Evolutionary conservation across 2,329 filamentous ascomycete genomes (phyloP).

Genomic region (Arthrobotrys conoides): DNA sequence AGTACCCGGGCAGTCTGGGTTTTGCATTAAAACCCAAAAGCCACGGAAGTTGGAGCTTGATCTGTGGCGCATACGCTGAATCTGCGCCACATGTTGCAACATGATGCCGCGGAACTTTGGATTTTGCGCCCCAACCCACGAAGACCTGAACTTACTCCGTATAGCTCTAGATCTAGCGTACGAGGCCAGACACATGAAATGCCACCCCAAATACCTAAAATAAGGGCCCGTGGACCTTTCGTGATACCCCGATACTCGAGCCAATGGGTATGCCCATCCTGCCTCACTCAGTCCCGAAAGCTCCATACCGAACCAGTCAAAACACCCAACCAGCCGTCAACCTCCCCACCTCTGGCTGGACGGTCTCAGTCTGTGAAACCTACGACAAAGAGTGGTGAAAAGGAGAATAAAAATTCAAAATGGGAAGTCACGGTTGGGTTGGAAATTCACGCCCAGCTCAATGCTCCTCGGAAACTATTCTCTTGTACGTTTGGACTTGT

Average conservation of each 20-base stretch:
- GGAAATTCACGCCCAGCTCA: constrained; percentile 96
- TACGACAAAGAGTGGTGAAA: neutral
- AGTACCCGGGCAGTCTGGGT: neutral
- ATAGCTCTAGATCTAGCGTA: neutral
- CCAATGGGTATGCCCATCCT: constrained; percentile 46
- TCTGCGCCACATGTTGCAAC: constrained; percentile 17
- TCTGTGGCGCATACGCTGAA: neutral
- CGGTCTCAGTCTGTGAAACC: neutral
- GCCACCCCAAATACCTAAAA: constrained; percentile 15
- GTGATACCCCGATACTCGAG: neutral
- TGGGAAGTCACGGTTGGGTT: constrained; percentile 98
- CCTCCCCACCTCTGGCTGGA: constrained; percentile 14
- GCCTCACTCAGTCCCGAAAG: constrained; percentile 26
- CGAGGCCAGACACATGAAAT: neutral
- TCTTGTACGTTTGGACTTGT: constrained; percentile 71
- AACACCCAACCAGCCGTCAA: constrained; percentile 29
- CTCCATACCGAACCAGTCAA: constrained; percentile 8
- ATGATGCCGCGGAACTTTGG: constrained; percentile 4
- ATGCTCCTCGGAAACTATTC: constrained; percentile 90
- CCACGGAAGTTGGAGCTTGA: neutral
- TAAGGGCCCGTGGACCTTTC: constrained; percentile 28
- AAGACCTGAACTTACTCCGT: neutral
- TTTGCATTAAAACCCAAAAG: neutral
- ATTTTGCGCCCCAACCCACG: constrained; percentile 13
- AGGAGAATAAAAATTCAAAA: constrained; percentile 11